These are phyloP conservation scores for Deinandra increscens DNA, from an alignment of 129 eudicot genomes.

Conservation along the genomic window DNA sequence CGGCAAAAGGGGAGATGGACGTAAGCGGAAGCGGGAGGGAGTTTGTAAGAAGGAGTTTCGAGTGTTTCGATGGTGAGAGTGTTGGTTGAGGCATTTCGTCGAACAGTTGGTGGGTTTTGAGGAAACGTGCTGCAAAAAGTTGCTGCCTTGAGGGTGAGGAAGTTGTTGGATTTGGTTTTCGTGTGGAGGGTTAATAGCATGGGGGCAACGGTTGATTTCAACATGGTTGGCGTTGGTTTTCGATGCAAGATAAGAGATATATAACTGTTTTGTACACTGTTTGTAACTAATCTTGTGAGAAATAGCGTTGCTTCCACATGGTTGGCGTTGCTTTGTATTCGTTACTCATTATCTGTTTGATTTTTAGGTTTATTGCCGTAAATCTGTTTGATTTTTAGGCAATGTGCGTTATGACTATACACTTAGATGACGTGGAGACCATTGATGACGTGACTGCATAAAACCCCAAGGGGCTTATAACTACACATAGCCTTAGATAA, in stretches of 20 bases:
- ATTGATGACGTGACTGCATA: too few species aligned
- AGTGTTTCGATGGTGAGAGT: constrained; percentile 26
- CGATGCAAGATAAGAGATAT: neutral
- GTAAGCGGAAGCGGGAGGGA: constrained; percentile 84
- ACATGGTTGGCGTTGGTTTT: constrained; percentile 25
- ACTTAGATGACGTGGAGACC: too few species aligned
- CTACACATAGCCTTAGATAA: too few species aligned
- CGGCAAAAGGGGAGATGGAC: constrained; percentile 97
- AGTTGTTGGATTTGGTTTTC: constrained; percentile 32
- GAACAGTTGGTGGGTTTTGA: constrained; percentile 64
- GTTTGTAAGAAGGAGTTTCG: constrained; percentile 37
- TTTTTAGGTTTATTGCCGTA: too few species aligned
- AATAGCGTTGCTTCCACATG: too few species aligned
- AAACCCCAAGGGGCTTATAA: too few species aligned
- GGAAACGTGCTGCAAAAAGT: constrained; percentile 23
- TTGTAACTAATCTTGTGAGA: too few species aligned
- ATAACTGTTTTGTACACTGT: neutral
- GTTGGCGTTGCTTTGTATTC: too few species aligned
- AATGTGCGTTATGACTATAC: too few species aligned
- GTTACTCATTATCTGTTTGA: too few species aligned
- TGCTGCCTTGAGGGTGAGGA: neutral
- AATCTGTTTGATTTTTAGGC: too few species aligned
- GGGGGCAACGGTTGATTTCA: constrained; percentile 46
- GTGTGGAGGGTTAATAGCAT: constrained; percentile 37
- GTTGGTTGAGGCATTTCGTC: constrained; percentile 62